phyloP scores from a whole-genome alignment of 805 yeast species.

The Starmerella geochares region DNA sequence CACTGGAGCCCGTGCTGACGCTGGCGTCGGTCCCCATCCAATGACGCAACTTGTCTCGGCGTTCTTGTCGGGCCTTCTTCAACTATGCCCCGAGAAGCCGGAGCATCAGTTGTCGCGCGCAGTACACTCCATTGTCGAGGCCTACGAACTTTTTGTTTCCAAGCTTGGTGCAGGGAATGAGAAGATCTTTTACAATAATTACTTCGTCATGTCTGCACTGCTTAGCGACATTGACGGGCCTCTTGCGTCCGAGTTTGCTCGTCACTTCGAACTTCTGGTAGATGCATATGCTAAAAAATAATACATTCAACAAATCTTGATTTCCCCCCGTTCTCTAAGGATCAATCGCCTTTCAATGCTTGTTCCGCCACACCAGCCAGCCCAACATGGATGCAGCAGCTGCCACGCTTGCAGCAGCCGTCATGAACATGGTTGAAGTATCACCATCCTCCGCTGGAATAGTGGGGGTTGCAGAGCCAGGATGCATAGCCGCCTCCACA shows the following conservation, averaged over 20 bases:
- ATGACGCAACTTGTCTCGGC: constrained; percentile 74
- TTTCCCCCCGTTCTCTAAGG: too few relatives aligned
- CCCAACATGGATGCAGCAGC: constrained; percentile 12
- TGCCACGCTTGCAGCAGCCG: constrained; percentile 51
- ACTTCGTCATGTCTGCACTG: constrained; percentile 51
- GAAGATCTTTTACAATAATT: constrained; percentile 63
- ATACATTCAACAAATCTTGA: background rate
- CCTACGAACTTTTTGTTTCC: constrained; percentile 65
- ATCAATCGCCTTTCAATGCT: background rate
- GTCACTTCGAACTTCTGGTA: constrained; percentile 38
- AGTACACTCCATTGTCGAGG: constrained; percentile 59
- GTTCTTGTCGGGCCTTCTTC: constrained; percentile 58
- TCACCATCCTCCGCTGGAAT: constrained; percentile 44
- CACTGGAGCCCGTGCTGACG: background rate
- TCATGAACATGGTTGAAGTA: constrained; percentile 33
- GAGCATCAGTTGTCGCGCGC: constrained; percentile 66
- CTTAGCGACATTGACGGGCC: constrained; percentile 38
- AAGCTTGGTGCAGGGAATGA: constrained; percentile 41
- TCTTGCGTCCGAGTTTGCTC: constrained; percentile 37
- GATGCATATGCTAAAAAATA: constrained; percentile 31
- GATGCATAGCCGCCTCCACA: constrained; percentile 77
- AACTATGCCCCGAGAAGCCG: constrained; percentile 36
- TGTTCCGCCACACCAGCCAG: constrained; percentile 9
- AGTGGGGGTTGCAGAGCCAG: constrained; percentile 60
- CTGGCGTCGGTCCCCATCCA: constrained; percentile 39